Conservation (phyloP, 2,329 filamentous ascomycete species). For the Colletotrichum agaves region DNA sequence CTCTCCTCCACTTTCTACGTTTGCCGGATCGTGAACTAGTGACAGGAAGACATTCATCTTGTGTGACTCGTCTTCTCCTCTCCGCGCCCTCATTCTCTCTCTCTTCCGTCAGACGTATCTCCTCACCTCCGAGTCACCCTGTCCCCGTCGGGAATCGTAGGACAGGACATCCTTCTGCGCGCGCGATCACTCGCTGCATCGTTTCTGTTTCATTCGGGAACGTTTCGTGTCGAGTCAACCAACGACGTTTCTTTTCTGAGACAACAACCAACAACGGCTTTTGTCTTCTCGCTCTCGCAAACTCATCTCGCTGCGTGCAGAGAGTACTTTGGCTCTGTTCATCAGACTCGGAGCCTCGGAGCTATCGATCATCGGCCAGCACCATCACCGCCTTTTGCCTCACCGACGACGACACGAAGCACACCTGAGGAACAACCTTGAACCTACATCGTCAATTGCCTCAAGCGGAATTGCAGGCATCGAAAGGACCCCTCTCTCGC, state of each 20-base stretch:
- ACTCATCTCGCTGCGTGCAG: background rate
- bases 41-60: no score
- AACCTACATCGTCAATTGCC: slow-evolving; percentile 21
- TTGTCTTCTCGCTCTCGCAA: no score
- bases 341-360: background rate
- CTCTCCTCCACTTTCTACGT: no score
- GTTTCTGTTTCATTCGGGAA: slow-evolving; percentile 27
- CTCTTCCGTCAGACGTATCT: background rate
- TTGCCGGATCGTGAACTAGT: no score
- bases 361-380: background rate
- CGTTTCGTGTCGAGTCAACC: slow-evolving; percentile 22
- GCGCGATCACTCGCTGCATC: background rate
- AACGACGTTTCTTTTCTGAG: background rate
- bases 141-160: no score
- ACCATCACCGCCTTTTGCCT: slow-evolving; percentile 22
- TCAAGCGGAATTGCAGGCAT: slow-evolving; percentile 31
- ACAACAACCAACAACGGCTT: background rate
- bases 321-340: background rate
- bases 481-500: background rate
- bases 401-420: slow-evolving; percentile 4
- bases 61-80: no score
- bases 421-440: slow-evolving; percentile 13
- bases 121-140: background rate
- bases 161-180: background rate
- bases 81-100: background rate